Conservation (phyloP, 2,329 filamentous ascomycete species). For the Onygena corvina region DNA sequence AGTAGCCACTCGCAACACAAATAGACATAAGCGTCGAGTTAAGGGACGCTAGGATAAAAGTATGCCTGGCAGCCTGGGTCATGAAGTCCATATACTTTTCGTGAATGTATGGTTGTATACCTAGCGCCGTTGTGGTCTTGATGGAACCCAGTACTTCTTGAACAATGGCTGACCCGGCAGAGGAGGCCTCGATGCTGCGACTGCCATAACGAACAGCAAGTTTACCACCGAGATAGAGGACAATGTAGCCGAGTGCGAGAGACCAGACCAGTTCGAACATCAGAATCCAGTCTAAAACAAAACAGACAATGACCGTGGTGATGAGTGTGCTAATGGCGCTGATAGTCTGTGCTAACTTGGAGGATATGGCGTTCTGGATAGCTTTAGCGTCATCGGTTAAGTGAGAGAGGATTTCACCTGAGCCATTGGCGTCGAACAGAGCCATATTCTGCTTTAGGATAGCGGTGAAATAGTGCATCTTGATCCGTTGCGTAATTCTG, state of each 20-base stretch:
- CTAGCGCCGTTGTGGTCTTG: not conserved
- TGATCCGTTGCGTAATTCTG: slow-evolving; percentile 56
- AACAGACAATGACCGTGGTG: not conserved
- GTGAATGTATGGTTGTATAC: not conserved
- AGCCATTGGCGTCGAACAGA: slow-evolving; percentile 72
- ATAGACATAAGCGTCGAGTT: not conserved
- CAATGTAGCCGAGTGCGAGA: not conserved
- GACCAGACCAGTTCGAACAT: not conserved
- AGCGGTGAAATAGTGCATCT: slow-evolving; percentile 61
- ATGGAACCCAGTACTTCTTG: slow-evolving; percentile 1
- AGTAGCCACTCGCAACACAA: not conserved
- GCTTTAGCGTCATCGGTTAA: slow-evolving; percentile 77
- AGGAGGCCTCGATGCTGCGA: not conserved
- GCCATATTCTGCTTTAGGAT: slow-evolving; percentile 70
- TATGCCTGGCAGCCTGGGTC: not conserved
- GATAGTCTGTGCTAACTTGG: slow-evolving; percentile 57
- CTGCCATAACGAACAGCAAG: not conserved
- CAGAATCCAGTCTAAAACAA: not conserved
- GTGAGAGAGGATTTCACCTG: slow-evolving; percentile 72
- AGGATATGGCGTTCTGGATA: slow-evolving; percentile 74
- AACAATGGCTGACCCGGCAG: not conserved
- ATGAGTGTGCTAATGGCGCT: not conserved
- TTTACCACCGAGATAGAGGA: not conserved
- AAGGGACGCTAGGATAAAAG: not conserved
- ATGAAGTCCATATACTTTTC: not conserved